Conservation (phyloP, 306 rosid species). For the Canavalia gladiata region DNA sequence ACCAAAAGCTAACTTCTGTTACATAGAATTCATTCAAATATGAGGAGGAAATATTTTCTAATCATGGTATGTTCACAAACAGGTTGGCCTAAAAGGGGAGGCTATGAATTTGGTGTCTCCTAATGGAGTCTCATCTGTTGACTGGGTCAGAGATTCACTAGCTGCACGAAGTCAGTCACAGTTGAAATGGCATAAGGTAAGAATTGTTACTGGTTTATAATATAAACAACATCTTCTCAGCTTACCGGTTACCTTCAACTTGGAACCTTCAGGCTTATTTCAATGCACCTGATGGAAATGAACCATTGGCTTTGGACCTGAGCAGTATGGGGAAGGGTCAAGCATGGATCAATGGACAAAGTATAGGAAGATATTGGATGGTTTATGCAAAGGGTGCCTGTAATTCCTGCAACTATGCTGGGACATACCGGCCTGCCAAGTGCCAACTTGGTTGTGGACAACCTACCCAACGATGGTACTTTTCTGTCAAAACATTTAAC, state of each 20-base stretch:
- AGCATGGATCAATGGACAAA: constrained; percentile 96
- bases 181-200: constrained; percentile 92
- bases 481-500: background rate
- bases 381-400: constrained; percentile 87
- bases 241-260: background rate
- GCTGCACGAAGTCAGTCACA: constrained; percentile 61
- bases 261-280: constrained; percentile 76
- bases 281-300: constrained; percentile 76
- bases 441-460: constrained; percentile 89
- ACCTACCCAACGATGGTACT: constrained; percentile 93
- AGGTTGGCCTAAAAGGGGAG: constrained; percentile 95
- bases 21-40: background rate
- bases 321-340: constrained; percentile 97
- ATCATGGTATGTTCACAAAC: constrained; percentile 41
- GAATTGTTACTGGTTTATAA: constrained; percentile 20
- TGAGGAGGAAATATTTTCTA: background rate
- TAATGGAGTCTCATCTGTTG: constrained; percentile 68
- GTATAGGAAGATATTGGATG: constrained; percentile 98
- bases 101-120: constrained; percentile 79
- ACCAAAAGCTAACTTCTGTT: background rate
- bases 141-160: constrained; percentile 73
- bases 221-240: constrained; percentile 1
- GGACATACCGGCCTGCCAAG: constrained; percentile 67
- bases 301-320: constrained; percentile 88
- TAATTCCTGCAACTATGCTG: constrained; percentile 70